Conservation (phyloP, 2,329 filamentous ascomycete genomes). For the Elsinoe batatas region DNA sequence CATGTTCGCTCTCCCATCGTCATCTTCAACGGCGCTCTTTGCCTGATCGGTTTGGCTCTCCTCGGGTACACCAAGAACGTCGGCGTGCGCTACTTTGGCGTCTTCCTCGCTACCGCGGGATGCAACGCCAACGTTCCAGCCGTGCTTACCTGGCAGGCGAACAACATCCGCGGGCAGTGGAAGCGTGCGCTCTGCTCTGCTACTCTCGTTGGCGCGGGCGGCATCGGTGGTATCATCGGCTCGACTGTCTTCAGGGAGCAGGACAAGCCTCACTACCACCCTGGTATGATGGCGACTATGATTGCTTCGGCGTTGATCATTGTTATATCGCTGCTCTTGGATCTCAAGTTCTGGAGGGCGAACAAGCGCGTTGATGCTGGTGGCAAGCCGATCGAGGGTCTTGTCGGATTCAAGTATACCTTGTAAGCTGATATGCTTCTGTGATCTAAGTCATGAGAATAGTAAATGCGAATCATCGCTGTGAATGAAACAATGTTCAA, state of each 20-base stretch:
- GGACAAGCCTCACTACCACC: constrained; percentile 25
- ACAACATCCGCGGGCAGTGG: constrained; percentile 83
- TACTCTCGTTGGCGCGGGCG: constrained; percentile 64
- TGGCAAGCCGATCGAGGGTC: constrained; percentile 27
- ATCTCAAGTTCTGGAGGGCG: constrained; percentile 25
- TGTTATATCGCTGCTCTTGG: constrained; percentile 23
- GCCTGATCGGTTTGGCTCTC: constrained; percentile 26
- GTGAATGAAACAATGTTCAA: neutral
- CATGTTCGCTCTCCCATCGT: constrained; percentile 27
- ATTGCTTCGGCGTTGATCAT: constrained; percentile 23
- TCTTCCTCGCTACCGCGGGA: constrained; percentile 28
- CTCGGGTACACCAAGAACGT: constrained; percentile 24
- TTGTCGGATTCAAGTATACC: constrained; percentile 28
- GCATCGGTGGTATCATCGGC: constrained; percentile 60
- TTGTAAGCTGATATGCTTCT: constrained; percentile 17
- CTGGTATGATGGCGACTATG: constrained; percentile 26
- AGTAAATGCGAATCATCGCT: neutral
- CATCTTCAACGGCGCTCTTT: constrained; percentile 26
- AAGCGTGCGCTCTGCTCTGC: constrained; percentile 73
- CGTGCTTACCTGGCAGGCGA: constrained; percentile 70
- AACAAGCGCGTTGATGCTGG: constrained; percentile 28
- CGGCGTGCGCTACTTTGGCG: constrained; percentile 27
- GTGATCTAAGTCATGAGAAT: neutral
- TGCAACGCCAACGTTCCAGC: constrained; percentile 56
- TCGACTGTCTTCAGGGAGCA: constrained; percentile 26